phyloP scores from a whole-genome alignment of 2,329 filamentous ascomycete genomes.

The Pyrenophora seminiperda region DNA sequence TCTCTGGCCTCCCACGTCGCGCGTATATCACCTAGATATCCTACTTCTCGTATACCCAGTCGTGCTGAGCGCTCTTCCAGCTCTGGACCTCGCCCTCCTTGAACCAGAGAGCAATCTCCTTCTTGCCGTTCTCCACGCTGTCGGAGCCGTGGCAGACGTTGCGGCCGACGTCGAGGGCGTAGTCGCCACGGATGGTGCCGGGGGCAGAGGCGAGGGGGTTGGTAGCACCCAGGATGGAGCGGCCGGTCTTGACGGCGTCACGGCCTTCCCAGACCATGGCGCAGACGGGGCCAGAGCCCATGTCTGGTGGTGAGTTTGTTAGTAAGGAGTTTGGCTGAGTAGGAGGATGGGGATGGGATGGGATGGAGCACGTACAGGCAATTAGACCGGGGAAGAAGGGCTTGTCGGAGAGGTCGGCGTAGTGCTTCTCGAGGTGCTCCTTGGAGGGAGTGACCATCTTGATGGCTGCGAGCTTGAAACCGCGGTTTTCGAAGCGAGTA shows the following conservation, averaged over 20 bases:
- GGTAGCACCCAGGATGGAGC: conserved; percentile 95
- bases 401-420: conserved; percentile 89
- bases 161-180: conserved; percentile 85
- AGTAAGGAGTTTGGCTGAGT: conserved; percentile 8
- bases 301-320: conserved; percentile 68
- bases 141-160: conserved; percentile 99
- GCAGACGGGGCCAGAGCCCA: conserved; percentile 93
- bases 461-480: conserved; percentile 98
- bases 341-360: neutral
- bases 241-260: conserved; percentile 98
- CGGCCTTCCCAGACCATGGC: conserved; percentile 99
- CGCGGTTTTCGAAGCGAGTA: conserved; percentile 95
- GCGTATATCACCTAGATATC: too few relatives aligned
- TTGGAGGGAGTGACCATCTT: conserved; percentile 89
- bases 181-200: conserved; percentile 97
- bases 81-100: conserved; percentile 79
- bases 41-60: conserved; percentile 96
- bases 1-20: too few relatives aligned
- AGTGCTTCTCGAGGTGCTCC: conserved; percentile 98
- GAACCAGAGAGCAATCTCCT: conserved; percentile 99
- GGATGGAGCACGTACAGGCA: conserved; percentile 68
- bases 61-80: conserved; percentile 83
- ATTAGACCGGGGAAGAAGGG: conserved; percentile 96
- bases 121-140: conserved; percentile 97
- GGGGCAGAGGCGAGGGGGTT: conserved; percentile 94